Evolutionary conservation across 345 rosid species (phyloP).

Genomic region (Anastatica hierochuntica): DNA sequence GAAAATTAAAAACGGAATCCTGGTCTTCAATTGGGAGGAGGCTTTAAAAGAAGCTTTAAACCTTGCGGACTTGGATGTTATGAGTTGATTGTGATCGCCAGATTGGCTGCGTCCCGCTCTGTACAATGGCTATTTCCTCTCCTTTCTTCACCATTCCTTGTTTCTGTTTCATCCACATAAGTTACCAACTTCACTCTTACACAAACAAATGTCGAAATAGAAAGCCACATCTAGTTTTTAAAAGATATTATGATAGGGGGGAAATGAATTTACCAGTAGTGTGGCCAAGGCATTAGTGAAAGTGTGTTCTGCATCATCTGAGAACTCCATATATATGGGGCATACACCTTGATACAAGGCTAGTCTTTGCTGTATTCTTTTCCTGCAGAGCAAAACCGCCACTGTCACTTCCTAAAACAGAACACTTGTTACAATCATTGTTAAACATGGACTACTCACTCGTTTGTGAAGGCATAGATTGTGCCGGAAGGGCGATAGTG

Average conservation of each 20-base stretch:
- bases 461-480: slow-evolving; percentile 54
- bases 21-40: too few species aligned
- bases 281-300: slow-evolving; percentile 62
- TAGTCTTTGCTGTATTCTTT: slow-evolving; percentile 75
- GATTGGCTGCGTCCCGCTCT: slow-evolving; percentile 88
- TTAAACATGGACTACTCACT: slow-evolving; percentile 34
- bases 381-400: slow-evolving; percentile 40
- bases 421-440: neutral
- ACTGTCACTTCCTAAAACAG: neutral
- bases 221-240: neutral
- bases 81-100: slow-evolving; percentile 97
- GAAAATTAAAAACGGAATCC: too few species aligned
- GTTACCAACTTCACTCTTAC: slow-evolving; percentile 3
- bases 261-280: slow-evolving; percentile 43
- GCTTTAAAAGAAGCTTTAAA: too few species aligned
- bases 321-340: slow-evolving; percentile 79
- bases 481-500: slow-evolving; percentile 97
- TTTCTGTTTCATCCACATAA: slow-evolving; percentile 41
- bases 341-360: slow-evolving; percentile 96
- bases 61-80: slow-evolving; percentile 91
- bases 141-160: slow-evolving; percentile 96
- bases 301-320: slow-evolving; percentile 92
- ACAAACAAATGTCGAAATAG: neutral
- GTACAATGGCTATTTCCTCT: slow-evolving; percentile 88
- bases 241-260: too few species aligned